Base-by-base conservation (phyloP, 352 stramenopile genomes). In the Saprolegnia diclina region DNA sequence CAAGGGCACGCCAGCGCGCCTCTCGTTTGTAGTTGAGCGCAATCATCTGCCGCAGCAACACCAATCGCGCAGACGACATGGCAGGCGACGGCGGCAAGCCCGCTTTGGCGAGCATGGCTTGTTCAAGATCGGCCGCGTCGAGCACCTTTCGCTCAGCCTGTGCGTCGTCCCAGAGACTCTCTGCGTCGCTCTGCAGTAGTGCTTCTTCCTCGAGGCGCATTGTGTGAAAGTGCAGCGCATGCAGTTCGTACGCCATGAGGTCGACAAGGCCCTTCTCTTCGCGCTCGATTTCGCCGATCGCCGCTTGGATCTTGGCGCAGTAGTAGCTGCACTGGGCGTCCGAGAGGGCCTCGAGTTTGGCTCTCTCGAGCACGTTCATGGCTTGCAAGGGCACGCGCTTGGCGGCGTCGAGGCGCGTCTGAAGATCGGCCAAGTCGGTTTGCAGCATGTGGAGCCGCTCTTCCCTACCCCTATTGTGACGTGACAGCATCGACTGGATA, bases 11-110 rank as follows among this genome's bases (percentile, higher is more conserved):
- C 85, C 85, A 91, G 9, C 83, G 83, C 37, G 71, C 64, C 59
- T 92, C 85, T 2, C 83, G 81, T 6, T 83, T 78, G 69, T 91
- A 91, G 64, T 82, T 89, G 29, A 82, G 61, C 29, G 89, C 32
- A 26, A 90, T 63, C 64, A 87, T 88, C 40, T 81, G 73, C 0
- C 85, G 74, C 19, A 81, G 68, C 35, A 82, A 71, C 56, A 89
- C 76, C 40, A 85, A 38, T 14, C 66, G 76, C 56, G 81, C 66
- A 4, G 35, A 9, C 7, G 52, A 59, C 35, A 9, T 14, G 13
- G 52, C 13, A 3, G 35, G 24, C 35, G 52, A 4, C 3, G 11
- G 24, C 35, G 52, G 52, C 52, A 59, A 19, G 2, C 16, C 52
- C 13, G 35, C 52, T 24, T 59, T 59, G 24, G 11, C 13, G 2